Conservation (phyloP, 2,329 filamentous ascomycete genomes). For the Aspergillus alliaceus region DNA sequence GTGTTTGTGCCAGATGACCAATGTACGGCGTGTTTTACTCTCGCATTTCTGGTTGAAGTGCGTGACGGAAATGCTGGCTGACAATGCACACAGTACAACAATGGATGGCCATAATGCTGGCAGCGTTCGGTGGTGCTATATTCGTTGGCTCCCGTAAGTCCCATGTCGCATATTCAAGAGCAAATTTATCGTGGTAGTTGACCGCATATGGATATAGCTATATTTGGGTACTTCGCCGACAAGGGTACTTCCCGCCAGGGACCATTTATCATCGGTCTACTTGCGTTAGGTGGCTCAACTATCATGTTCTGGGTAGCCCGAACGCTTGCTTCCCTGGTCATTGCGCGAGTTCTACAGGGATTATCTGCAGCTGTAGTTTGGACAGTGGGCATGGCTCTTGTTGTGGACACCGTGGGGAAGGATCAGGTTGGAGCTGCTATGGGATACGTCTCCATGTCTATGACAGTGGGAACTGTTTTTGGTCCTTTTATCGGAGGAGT, state of each 20-base stretch:
- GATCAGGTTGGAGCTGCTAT: constrained; percentile 61
- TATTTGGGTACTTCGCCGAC: constrained; percentile 51
- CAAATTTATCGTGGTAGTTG: not conserved
- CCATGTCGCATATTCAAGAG: not conserved
- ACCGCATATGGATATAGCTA: constrained; percentile 13
- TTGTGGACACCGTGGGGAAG: constrained; percentile 59
- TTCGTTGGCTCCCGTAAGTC: constrained; percentile 46
- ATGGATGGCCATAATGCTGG: constrained; percentile 70
- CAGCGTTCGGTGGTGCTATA: constrained; percentile 68
- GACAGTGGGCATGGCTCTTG: constrained; percentile 60
- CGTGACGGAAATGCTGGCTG: not conserved
- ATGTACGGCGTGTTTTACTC: constrained; percentile 37
- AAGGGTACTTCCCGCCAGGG: constrained; percentile 51
- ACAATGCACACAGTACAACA: constrained; percentile 54
- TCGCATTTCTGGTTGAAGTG: not conserved
- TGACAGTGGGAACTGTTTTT: constrained; percentile 57
- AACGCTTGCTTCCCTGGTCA: constrained; percentile 47
- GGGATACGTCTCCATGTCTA: constrained; percentile 52
- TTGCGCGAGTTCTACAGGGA: constrained; percentile 59
- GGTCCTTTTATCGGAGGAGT: constrained; percentile 61
- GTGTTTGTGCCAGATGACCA: constrained; percentile 36
- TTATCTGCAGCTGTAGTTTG: constrained; percentile 60
- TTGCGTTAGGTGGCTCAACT: constrained; percentile 54
- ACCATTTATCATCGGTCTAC: constrained; percentile 59
- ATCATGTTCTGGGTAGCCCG: constrained; percentile 54